phyloP scores from a whole-genome alignment of 208 protist species.

The Acanthamoeba culbertsoni region DNA sequence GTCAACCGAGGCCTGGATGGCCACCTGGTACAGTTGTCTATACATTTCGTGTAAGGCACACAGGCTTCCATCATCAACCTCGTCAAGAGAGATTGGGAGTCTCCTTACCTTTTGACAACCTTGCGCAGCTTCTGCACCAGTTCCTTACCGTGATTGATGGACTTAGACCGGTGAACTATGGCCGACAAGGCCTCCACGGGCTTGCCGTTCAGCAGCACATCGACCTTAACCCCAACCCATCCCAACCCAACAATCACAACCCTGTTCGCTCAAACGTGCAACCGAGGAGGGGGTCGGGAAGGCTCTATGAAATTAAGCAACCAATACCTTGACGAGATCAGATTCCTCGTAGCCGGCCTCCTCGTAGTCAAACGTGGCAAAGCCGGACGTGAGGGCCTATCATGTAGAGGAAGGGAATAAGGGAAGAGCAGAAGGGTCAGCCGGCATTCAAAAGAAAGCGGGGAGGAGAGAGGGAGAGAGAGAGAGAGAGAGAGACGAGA shows the following conservation, averaged over 20 bases:
- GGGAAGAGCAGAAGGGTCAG: not conserved
- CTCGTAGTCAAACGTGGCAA: slow-evolving; percentile 92
- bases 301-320: too few relatives aligned
- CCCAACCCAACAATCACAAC: not conserved
- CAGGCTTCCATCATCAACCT: too few relatives aligned
- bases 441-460: too few relatives aligned
- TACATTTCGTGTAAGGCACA: too few relatives aligned
- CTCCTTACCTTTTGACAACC: slow-evolving; percentile 82
- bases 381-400: slow-evolving; percentile 6
- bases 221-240: too few relatives aligned
- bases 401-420: too few relatives aligned
- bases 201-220: slow-evolving; percentile 91
- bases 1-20: slow-evolving; percentile 89
- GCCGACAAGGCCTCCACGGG: slow-evolving; percentile 90
- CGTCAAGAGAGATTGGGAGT: too few relatives aligned
- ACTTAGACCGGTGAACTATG: slow-evolving; percentile 87
- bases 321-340: slow-evolving; percentile 88
- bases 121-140: slow-evolving; percentile 89
- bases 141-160: slow-evolving; percentile 79
- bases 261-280: not conserved
- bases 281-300: not conserved
- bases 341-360: slow-evolving; percentile 87
- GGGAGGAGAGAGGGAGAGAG: too few relatives aligned
- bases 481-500: not conserved
- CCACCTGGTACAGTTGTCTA: slow-evolving; percentile 90